These are phyloP conservation scores for Lactarius trivialis DNA, from an alignment of 768 basidiomycete species.

Conservation along the genomic window DNA sequence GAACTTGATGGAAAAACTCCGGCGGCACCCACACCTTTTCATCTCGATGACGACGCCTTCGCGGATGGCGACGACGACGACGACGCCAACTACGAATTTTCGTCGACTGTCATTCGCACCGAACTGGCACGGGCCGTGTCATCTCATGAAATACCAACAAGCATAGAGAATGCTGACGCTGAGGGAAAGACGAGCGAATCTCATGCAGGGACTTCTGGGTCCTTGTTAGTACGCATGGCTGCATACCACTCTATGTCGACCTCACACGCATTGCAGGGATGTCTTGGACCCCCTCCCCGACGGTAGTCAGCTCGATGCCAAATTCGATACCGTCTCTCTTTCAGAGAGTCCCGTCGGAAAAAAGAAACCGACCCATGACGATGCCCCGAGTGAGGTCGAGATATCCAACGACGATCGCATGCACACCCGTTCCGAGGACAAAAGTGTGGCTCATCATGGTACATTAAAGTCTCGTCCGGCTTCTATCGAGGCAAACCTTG, in stretches of 20 bases:
- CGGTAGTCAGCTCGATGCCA: conserved; percentile 17
- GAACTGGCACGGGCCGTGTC: conserved; percentile 50
- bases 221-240: conserved; percentile 6
- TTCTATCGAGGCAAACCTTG: neutral
- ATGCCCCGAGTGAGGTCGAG: neutral
- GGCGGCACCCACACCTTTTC: neutral
- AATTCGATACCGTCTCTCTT: conserved; percentile 16
- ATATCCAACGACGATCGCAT: neutral
- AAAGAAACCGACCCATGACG: neutral
- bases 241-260: neutral
- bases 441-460: neutral
- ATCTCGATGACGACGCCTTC: conserved; percentile 67
- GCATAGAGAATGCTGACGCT: conserved; percentile 47
- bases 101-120: conserved; percentile 50
- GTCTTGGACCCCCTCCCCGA: conserved; percentile 28
- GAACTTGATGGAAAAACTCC: neutral
- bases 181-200: neutral
- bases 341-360: neutral
- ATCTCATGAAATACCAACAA: conserved; percentile 27
- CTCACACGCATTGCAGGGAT: conserved; percentile 24
- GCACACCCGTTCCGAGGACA: neutral
- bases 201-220: neutral
- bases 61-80: conserved; percentile 51
- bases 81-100: conserved; percentile 47
- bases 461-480: conserved; percentile 1